Base-by-base conservation (phyloP, 2,329 filamentous ascomycete genomes). In the Cercospora citrullina region DNA sequence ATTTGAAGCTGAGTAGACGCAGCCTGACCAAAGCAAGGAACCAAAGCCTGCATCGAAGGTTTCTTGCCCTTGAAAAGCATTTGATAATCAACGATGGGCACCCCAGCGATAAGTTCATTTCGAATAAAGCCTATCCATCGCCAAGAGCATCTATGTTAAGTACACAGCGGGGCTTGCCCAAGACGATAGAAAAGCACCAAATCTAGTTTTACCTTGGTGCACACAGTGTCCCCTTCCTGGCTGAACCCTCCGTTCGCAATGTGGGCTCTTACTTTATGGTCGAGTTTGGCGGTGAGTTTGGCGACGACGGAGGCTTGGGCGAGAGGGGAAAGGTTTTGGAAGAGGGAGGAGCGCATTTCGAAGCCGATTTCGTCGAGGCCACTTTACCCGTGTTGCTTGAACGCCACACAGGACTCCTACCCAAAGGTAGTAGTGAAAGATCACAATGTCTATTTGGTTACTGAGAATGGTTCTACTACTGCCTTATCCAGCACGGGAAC, bases 371-470 rank as follows among this genome's bases (percentile, higher is more conserved):
- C 45, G 45, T 48, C 3, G 18, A 48, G 45, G 45, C 23, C 45
- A 48, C 45, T 48, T 48, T 48, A 48, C 18, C 45, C 45, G 45
- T 48, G 45, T 48, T 48, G 45, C 30, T 16, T 23, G 57, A 60
- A 60, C 31, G 57, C 57, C 18, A 60, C 57, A 39, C 57, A 60
- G n/a, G 18, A 30, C 18, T 23, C 26, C 57, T 60, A 31, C 31
- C 57, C 57, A 21, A 60, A 60, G 57, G 45, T 64, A 9, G 36
- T 58, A n/a, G 62, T 67, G 42, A 51, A 33, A 21, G 60, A 67
- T n/a, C 51, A 53, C 65, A 67, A 67, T 31, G 51, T 67, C 60
- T 67, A 31, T 33, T 30, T 63, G 45, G 60, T 63, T 5, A 42
- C 42, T 28, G 21, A 48, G 9, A 14, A 10, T 21, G 36, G 28